phyloP scores from a whole-genome alignment of 306 rosid species.

The Cucumis melo region DNA sequence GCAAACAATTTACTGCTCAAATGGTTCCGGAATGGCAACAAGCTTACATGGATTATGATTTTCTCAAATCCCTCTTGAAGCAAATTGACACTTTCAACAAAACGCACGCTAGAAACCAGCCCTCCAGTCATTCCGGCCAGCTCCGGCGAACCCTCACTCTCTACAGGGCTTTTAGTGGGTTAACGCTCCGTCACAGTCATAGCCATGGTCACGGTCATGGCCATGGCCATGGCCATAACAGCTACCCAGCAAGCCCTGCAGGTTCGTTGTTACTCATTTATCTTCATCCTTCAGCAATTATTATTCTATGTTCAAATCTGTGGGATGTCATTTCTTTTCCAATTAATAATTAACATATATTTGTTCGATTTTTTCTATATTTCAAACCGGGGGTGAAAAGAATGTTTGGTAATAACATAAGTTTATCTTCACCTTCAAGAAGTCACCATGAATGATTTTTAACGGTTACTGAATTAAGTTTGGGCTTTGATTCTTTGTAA shows the following conservation, averaged over 20 bases:
- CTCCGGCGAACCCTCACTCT: not conserved
- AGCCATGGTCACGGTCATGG: not conserved
- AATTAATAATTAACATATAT: too few species aligned
- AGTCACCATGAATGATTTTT: too few species aligned
- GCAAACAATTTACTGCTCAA: not conserved
- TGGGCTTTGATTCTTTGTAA: too few species aligned
- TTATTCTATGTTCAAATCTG: too few species aligned
- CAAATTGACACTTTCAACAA: not conserved
- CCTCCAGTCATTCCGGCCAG: not conserved
- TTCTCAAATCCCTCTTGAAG: conserved; percentile 1
- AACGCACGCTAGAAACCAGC: not conserved
- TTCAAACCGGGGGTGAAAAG: too few species aligned
- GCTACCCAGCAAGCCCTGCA: not conserved
- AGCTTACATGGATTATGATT: not conserved
- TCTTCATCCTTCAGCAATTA: too few species aligned
- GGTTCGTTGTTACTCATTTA: not conserved
- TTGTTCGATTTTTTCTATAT: too few species aligned
- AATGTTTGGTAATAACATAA: too few species aligned
- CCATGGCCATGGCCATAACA: not conserved
- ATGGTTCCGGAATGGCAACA: conserved; percentile 2
- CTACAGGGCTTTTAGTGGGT: not conserved
- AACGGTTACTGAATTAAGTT: too few species aligned
- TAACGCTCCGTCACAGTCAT: not conserved
- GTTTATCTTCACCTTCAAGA: too few species aligned
- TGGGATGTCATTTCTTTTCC: too few species aligned